Base-by-base conservation (phyloP, 345 rosid species). In the Populus pruinosa region DNA sequence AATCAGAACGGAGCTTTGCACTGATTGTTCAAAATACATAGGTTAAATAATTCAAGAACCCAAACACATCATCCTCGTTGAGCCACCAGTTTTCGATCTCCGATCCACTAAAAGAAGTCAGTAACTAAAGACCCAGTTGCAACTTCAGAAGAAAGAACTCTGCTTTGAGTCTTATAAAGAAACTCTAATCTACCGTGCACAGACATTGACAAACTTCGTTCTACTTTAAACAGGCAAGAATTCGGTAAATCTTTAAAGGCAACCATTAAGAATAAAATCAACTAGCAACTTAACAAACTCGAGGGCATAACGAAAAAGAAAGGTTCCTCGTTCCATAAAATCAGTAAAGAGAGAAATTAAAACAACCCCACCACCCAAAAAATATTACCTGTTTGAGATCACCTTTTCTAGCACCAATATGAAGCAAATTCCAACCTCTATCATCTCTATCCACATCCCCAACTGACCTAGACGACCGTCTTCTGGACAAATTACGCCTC, bases 381-480 rank as follows among this genome's bases (percentile, higher is more conserved):
- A 44, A 31, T 35, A 47, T 2, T 71, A 91, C 96, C 85, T 85
- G 85, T 83, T 81, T 88, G 82, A 93, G 85, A 82, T 96, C 96
- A 44, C 99, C 99, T 85, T 91, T 90, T 31, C 93, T 82, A 25
- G 99, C 94, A 81, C 89, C 89, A 31, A 96, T 84, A 62, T 96
- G 99, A 69, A 96, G 96, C 74, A 80, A 79, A 73, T 96, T 92
- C 98, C 98, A 96, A 9, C 99, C 99, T 77, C 99, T 86, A 67
- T 96, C 99, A 70, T 96, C 97, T 56, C 83, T 82, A 69, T 81
- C 96, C 2, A 81, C 78, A 50, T 85, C 83, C 64, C 86, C 77
- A 43, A 84, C 83, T 66, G 86, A 77, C 79, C 84, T 85, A 38
- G 87, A 84, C 6, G 86, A 88, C 39, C 94, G 88, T 69, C 88